Percentiles rank a stretch among this genome's conserved stretches.
These are phyloP conservation scores for Naganishia cerealis DNA, from an alignment of 1,284 basidiomycete species.

Conservation along the genomic window DNA sequence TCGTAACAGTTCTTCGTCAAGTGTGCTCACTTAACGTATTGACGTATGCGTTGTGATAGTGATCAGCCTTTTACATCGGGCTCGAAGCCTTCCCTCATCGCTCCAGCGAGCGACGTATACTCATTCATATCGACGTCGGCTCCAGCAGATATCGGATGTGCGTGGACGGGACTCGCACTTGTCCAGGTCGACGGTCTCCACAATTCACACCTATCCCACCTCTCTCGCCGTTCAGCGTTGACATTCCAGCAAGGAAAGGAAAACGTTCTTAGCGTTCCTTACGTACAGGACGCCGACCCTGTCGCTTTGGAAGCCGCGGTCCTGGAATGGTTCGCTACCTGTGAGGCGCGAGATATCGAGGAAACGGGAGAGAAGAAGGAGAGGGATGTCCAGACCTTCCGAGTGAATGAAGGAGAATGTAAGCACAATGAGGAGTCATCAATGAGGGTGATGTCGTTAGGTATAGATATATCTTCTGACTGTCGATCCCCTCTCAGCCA, in stretches of 20 bases:
- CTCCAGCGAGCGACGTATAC: conserved; percentile 15
- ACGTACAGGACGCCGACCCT: conserved; percentile 9
- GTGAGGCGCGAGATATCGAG: conserved; percentile 11
- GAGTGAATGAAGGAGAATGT: conserved; percentile 23
- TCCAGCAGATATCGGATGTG: conserved; percentile 18
- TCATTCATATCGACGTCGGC: conserved; percentile 2
- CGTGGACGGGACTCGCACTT: conserved; percentile 23
- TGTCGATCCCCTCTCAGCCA: not conserved
- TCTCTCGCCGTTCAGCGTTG: conserved; percentile 4
- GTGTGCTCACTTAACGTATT: not conserved
- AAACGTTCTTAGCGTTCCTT: conserved; percentile 12
- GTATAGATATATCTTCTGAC: not conserved
- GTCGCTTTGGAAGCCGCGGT: conserved; percentile 4
- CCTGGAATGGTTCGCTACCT: conserved; percentile 7
- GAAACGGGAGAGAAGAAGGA: conserved; percentile 22
- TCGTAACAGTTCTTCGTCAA: not conserved
- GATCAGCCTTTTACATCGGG: not conserved
- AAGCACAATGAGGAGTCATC: not conserved
- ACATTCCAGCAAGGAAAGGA: not conserved
- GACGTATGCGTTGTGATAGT: conserved; percentile 1
- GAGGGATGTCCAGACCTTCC: conserved; percentile 17
- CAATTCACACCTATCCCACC: conserved; percentile 15
- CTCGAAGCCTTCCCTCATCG: not conserved
- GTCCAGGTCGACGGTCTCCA: conserved; percentile 22
- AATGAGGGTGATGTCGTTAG: too few species aligned